Evolutionary conservation across 129 eudicot species (phyloP), one percentile per base, ranked within the genome.

Genomic region (Calendula officinalis): DNA sequence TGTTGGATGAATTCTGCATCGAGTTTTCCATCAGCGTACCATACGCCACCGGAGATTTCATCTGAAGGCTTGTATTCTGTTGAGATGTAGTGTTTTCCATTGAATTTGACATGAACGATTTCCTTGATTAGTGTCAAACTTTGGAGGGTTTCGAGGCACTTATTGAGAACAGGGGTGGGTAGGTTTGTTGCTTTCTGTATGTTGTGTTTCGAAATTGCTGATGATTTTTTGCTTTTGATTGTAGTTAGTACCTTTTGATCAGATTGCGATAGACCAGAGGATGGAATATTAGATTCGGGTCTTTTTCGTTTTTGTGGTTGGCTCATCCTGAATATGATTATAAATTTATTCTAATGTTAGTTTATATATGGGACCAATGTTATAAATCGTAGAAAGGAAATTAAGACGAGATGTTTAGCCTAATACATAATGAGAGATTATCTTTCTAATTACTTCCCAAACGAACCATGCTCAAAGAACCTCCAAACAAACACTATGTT

Each of bases 21-120:
- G 3, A 90, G 86, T 6, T 71, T 47, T 35, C 95, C 97, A 16
- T 74, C 84, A 1, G 36, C 58, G 56, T 81, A 90, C 91, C 91
- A 90, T 3, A 49, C 64, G 5, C 97, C 97, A 5, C 97, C 97
- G 1, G 78, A 76, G 5, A 86, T 41, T 54, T 81, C 82, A 35
- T 56, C 71, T 0, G 95, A 66, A 3, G 97, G 88, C 66, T 72
- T 80, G 53, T 68, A 78, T 56, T 83, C 91, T 5, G 60, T 52
- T 11, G 80, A 86, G 79, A 90, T 76, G 61, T 63, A 79, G 67
- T 68, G 71, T 13, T 78, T 77, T 3, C 56, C 65, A 62, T 68
- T 83, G 39, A 41, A 48, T 43, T 77, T 69, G 66, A 74, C 65
- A 36, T 73, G 73, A 5, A 52, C 36, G 5, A 86, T 85, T 71